These are phyloP conservation scores for Vachellia pachyceras DNA, from an alignment of 306 rosid species.

Conservation along the genomic window DNA sequence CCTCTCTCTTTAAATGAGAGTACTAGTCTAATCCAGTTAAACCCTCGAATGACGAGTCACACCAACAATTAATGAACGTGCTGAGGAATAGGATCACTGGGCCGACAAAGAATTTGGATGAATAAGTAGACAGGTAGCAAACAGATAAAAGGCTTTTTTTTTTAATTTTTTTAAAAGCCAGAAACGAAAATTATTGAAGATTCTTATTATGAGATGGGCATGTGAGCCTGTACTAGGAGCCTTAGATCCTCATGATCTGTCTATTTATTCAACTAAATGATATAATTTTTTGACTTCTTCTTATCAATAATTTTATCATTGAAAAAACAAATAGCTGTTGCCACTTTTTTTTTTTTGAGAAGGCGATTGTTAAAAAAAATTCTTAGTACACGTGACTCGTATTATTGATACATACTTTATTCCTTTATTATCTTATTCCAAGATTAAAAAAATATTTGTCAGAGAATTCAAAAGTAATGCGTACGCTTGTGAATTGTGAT, in stretches of 20 bases:
- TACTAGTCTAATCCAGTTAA: no score
- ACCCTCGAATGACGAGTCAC: no score
- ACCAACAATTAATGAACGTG: not conserved
- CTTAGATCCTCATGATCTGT: constrained; percentile 47
- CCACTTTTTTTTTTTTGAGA: not conserved
- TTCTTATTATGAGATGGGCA: constrained; percentile 37
- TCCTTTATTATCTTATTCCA: not conserved
- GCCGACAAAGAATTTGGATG: constrained; percentile 8
- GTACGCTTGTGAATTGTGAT: not conserved
- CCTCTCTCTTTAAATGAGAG: no score
- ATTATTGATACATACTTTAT: constrained; percentile 37
- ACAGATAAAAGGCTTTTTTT: not conserved
- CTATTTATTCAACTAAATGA: constrained; percentile 39
- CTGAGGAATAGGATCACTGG: not conserved
- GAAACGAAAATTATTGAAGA: constrained; percentile 29
- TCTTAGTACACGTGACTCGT: constrained; percentile 57
- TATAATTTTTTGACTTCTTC: constrained; percentile 39
- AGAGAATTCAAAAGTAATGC: constrained; percentile 32
- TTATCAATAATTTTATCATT: not conserved
- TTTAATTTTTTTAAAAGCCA: not conserved
- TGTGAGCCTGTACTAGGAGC: constrained; percentile 52
- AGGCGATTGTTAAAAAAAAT: constrained; percentile 16
- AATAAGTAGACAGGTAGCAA: not conserved
- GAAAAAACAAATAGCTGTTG: not conserved
- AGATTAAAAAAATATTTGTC: constrained; percentile 19